These are phyloP conservation scores for Clonostachys chloroleuca DNA, from an alignment of 2,329 filamentous ascomycete genomes.

Conservation along the genomic window DNA sequence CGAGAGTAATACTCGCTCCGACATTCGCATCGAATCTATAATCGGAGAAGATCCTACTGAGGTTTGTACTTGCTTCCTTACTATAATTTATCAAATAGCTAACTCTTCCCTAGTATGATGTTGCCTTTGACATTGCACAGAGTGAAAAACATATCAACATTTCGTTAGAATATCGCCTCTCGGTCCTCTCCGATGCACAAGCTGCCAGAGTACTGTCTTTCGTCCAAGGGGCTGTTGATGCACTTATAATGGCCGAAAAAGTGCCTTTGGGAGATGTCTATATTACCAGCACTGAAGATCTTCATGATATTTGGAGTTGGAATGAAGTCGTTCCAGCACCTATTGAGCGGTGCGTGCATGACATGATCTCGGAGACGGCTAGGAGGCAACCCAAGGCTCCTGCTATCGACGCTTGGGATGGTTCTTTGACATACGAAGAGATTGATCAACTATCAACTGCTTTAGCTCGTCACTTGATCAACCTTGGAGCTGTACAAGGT, in stretches of 20 bases:
- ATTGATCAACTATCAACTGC: neutral
- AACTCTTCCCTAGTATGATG: too few species aligned
- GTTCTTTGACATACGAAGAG: constrained; percentile 5
- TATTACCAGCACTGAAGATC: neutral
- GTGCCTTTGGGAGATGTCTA: neutral
- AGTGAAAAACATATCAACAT: too few species aligned
- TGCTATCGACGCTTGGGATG: constrained; percentile 5
- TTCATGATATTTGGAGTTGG: neutral
- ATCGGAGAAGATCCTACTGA: too few species aligned
- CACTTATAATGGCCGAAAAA: neutral
- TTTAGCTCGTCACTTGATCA: constrained; percentile 1
- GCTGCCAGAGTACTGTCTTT: too few species aligned
- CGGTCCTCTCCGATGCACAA: too few species aligned
- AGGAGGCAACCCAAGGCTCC: constrained; percentile 4
- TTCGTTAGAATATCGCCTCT: too few species aligned
- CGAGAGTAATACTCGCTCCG: too few species aligned
- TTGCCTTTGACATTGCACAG: too few species aligned
- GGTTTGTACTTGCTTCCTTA: too few species aligned
- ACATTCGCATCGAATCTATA: too few species aligned
- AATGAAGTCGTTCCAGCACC: neutral
- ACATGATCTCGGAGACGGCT: neutral
- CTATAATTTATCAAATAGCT: too few species aligned
- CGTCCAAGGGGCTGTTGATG: too few species aligned
- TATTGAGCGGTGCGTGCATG: constrained; percentile 1
- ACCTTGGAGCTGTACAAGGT: neutral